Evolutionary conservation across 2,329 filamentous ascomycete genomes (phyloP), one percentile per base, ranked within the genome.

Genomic region (Proliferodiscus dingleyae): DNA sequence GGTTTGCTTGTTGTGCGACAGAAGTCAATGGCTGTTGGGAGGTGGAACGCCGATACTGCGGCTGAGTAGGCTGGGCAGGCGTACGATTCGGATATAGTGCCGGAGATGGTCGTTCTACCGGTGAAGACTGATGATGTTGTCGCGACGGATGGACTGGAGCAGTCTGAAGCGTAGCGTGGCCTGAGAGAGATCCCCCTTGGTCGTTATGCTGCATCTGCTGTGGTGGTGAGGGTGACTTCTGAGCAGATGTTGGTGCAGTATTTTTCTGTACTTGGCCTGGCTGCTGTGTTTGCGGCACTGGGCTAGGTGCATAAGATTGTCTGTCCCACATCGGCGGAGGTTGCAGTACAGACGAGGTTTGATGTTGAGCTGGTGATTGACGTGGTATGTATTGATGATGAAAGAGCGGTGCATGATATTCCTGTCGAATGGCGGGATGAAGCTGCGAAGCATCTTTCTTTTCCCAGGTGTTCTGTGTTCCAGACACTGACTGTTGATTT

Each of bases 341-440:
- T 37, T 58, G 53, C 19, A 55, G 45, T 2, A 53, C 46, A 30
- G 49, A 29, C 26, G 51, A 37, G 9, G 43, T 37, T 7, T 47
- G 46, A 23, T 47, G 43, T 36, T 52, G 55, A 29, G 45, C 21
- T 21, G 45, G 15, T 5, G 43, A 30, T 42, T 49, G 36, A 24
- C 32, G 47, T 7, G 40, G 49, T 23, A 55, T 49, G 32, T 53
- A 55, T 24, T 57, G 49, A 11, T 57, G 52, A 39, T 57, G 48
- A 29, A 56, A 56, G 39, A 61, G 53, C 3, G 55, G 26, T 26
- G 43, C 56, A 28, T 42, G 42, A 37, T 61, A 62, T 24, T 63
- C 59, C 38, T 59, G 63, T 37, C 66, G 62, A 38, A 66, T 68
- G 18, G 68, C 66, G 28, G 67, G 68, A 48, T 70, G 68, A 19